These are phyloP conservation scores for Pythium angustatum DNA, from an alignment of 352 stramenopile genomes.

Conservation along the genomic window DNA sequence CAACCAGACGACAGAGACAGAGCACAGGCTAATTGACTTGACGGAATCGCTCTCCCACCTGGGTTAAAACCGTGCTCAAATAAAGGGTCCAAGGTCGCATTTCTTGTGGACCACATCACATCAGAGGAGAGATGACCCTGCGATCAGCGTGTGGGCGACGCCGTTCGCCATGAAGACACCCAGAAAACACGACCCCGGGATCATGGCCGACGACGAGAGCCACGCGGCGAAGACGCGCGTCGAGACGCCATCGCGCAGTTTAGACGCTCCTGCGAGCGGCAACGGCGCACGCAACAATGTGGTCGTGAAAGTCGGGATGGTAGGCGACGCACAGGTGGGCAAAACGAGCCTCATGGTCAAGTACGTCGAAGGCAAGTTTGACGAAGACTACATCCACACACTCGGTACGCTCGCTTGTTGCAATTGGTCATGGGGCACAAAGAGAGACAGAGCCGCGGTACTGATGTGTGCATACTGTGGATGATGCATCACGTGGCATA, in stretches of 20 bases:
- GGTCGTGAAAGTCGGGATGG: constrained; percentile 93
- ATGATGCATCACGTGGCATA: too few relatives aligned
- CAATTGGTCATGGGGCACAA: too few relatives aligned
- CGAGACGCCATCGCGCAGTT: constrained; percentile 22
- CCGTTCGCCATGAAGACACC: neutral
- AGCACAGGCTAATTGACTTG: constrained; percentile 10
- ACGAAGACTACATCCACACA: constrained; percentile 96
- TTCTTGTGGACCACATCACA: constrained; percentile 17
- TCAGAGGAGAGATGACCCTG: neutral
- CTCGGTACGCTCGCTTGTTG: constrained; percentile 57
- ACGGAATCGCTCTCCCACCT: neutral
- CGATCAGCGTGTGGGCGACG: neutral
- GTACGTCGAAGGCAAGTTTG: constrained; percentile 96
- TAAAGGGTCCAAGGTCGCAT: too few relatives aligned
- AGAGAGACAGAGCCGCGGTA: neutral
- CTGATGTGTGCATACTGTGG: too few relatives aligned
- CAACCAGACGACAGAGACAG: constrained; percentile 11
- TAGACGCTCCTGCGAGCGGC: constrained; percentile 32
- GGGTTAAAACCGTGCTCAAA: constrained; percentile 4
- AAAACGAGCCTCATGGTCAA: constrained; percentile 97
- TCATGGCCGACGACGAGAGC: constrained; percentile 25
- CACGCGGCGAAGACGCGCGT: constrained; percentile 20
- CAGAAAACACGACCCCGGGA: neutral
- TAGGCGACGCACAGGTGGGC: constrained; percentile 93
- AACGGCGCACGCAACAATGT: constrained; percentile 81